Evolutionary conservation across 2,329 filamentous ascomycete genomes (phyloP), one percentile per base, ranked within the genome.

Genomic region (Exophiala aquamarina): DNA sequence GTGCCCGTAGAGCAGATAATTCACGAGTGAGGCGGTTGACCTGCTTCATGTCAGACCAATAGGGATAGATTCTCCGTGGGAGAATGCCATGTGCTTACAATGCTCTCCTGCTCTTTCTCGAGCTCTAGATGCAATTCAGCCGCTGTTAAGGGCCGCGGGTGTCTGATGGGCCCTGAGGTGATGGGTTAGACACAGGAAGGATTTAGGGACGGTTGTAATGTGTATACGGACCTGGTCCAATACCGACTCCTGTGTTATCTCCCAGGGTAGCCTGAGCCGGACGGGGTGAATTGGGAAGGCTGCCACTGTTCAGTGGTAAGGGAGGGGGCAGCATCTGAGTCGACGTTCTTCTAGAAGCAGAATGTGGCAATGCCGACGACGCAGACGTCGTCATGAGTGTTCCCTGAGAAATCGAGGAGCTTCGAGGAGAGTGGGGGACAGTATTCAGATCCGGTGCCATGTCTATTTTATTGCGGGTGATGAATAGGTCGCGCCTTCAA

Each of bases 11-110:
- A 42, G 89, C 76, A 13, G 86, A 84, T 28, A 97, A 82, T 66
- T 97, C 92, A 47, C 92, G 86, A 1, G 89, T 95, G 23, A 97
- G 77, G 26, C 92, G 89, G 71, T 97, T 97, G 51, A 96, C 88
- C 89, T 92, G 63, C 32, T 23, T 34, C 9, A 6, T 26, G 23
- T 26, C 23, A 26, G 23, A 26, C 6, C 23, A 26, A 6, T n/a
- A n/a, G 32, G 14, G 14, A 6, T 34, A 18, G 32, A 19, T 38
- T 5, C 20, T 11, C 5, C 14, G 9, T 23, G 43, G n/a, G 29
- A 33, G 29, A 21, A 41, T n/a, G 11, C 21, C 13, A 29, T 19
- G 17, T 20, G 15, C 82, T 55, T 76, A 93, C 91, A 61, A 96
- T 86, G 28, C 90, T 88, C 68, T 97, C 92, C 61, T 97, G 91